Evolutionary conservation across 768 basidiomycete species (phyloP), one percentile per base, ranked within the genome.

Genomic region (Hirschioporus abietinus): DNA sequence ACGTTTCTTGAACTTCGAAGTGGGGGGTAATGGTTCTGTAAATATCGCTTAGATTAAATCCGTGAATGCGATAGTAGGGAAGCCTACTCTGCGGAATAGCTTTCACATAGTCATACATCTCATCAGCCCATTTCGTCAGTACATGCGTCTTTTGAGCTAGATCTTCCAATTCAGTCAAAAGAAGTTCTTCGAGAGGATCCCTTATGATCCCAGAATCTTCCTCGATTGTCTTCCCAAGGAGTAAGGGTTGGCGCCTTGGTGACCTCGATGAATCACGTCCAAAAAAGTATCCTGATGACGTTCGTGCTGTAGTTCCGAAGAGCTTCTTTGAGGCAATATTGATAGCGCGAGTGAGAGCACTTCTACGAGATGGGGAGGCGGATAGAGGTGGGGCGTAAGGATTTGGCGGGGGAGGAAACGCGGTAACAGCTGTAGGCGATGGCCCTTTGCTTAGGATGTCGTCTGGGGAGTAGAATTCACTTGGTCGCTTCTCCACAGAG

Each of bases 121-220:
- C 91, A 70, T 99, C 96, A 24, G 92, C 97, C 87, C 95, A 96
- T 68, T 92, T 90, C 66, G 92, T 91, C 67, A 99, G 79, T 64
- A 96, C 95, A 68, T 92, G 89, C 35, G 96, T 96, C 83, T 99
- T 99, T 82, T 97, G 93, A 35, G 96, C 96, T 2, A 96, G 80
- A 69, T 96, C 92, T 74, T 99, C 96, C 58, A 99, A 79, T 23
- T 79, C 76, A 1, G 82, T 86, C n/a, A 97, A 78, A n/a, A 97
- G 76, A 67, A 87, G 86, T 68, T 96, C 93, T 71, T 97, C 95
- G 70, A 91, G 79, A 0, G 89, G 89, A 71, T 92, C 89, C 23
- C 84, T 76, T 12, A 52, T 20, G 68, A 81, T 79, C 6, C 73
- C 78, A 60, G 70, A 73, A 18, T 81, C 82, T 6, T 77, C 78